Evolutionary conservation across 2,329 filamentous ascomycete species (phyloP).

Genomic region (Penicillium sp.): DNA sequence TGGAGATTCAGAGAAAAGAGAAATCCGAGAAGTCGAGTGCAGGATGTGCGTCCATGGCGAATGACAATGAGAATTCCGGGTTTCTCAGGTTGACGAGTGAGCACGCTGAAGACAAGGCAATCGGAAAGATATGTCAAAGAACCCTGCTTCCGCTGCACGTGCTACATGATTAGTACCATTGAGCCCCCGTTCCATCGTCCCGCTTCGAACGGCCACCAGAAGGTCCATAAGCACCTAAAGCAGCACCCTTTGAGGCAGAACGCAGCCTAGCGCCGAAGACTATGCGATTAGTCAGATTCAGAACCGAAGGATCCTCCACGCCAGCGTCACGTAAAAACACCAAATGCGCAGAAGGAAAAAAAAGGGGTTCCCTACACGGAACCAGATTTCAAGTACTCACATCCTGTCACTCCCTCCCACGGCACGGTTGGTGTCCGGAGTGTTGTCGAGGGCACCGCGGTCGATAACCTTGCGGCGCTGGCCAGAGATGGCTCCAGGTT

Average conservation of each 20-base stretch:
- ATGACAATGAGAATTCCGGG: conserved; percentile 29
- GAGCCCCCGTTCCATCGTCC: conserved; percentile 52
- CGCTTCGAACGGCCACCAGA: conserved; percentile 53
- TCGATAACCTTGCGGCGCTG: conserved; percentile 81
- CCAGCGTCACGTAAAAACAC: conserved; percentile 72
- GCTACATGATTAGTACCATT: conserved; percentile 46
- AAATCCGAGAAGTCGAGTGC: conserved; percentile 34
- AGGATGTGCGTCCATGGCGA: conserved; percentile 29
- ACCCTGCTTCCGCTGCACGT: conserved; percentile 27
- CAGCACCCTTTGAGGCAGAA: conserved; percentile 72
- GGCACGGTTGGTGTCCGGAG: conserved; percentile 70
- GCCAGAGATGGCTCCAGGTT: conserved; percentile 71
- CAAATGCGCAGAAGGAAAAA: conserved; percentile 76
- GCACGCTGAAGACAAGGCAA: conserved; percentile 29
- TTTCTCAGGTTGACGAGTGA: conserved; percentile 28
- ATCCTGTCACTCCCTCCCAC: conserved; percentile 85
- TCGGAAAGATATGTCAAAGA: conserved; percentile 20
- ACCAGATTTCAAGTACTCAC: conserved; percentile 77
- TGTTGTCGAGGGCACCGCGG: conserved; percentile 64
- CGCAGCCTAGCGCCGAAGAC: conserved; percentile 82
- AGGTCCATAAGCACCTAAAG: conserved; percentile 48
- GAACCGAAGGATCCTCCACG: conserved; percentile 65
- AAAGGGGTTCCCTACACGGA: conserved; percentile 77
- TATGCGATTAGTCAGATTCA: conserved; percentile 76
- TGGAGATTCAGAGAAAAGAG: conserved; percentile 34